These are phyloP conservation scores for Saccharomyces pastorianus DNA, from an alignment of 1,139 yeast species.

Conservation along the genomic window DNA sequence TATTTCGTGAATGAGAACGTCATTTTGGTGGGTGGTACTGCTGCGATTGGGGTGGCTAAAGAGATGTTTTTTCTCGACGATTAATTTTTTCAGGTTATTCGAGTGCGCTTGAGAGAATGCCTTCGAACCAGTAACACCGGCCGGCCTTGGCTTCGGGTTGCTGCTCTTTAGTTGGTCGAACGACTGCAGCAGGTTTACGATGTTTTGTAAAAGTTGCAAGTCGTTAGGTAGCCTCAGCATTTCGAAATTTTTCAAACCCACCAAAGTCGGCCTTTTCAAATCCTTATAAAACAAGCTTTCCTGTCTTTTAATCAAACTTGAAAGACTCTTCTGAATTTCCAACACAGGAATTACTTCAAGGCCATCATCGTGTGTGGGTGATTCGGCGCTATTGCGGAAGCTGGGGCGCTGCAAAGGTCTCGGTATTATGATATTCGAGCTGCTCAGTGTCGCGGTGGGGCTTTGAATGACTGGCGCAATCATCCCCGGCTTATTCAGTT, in stretches of 20 bases:
- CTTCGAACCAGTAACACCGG: not conserved
- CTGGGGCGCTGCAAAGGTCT: not conserved
- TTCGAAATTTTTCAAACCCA: constrained; percentile 17
- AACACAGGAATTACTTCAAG: constrained; percentile 3
- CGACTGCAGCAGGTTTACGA: not conserved
- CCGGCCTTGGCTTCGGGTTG: not conserved
- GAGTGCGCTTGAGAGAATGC: not conserved
- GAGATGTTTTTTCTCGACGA: not conserved
- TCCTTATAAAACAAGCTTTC: constrained; percentile 13
- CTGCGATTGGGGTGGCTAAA: not conserved
- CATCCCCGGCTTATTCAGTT: not conserved
- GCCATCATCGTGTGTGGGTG: constrained; percentile 1
- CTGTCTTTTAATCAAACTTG: constrained; percentile 11
- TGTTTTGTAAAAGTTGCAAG: constrained; percentile 2
- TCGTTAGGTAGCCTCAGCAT: constrained; percentile 20
- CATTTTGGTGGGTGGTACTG: not conserved
- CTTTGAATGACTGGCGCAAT: not conserved
- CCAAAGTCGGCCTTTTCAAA: constrained; percentile 13
- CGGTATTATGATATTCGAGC: not conserved
- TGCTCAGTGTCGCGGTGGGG: not conserved
- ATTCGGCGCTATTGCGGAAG: not conserved
- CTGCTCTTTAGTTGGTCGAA: not conserved
- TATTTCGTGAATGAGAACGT: not conserved
- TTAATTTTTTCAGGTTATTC: not conserved
- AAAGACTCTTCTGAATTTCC: constrained; percentile 6